A percentile compares a stretch with the other conserved stretches of the same genome.
phyloP scores from a whole-genome alignment of 1,284 basidiomycete species.

The Heimioporus retisporus region DNA sequence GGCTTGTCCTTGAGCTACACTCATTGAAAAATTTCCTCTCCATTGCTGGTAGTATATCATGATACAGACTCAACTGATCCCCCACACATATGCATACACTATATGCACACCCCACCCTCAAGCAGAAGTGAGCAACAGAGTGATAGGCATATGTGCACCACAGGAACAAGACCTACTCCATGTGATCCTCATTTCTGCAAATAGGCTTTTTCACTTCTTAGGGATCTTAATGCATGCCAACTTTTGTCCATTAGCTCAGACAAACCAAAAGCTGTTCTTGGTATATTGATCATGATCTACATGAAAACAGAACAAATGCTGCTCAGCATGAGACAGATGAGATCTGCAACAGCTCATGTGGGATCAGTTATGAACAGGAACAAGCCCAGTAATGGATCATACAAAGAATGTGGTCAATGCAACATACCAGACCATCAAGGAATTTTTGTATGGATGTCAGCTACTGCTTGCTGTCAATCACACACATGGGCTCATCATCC shows the following conservation, averaged over 20 bases:
- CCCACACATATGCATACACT: too few species aligned
- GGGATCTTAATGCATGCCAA: slow-evolving; percentile 59
- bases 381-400: too few species aligned
- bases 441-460: slow-evolving; percentile 80
- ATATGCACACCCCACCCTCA: too few species aligned
- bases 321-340: slow-evolving; percentile 8
- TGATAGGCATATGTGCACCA: neutral
- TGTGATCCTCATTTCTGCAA: slow-evolving; percentile 65
- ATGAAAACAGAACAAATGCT: neutral
- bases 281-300: slow-evolving; percentile 60
- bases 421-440: slow-evolving; percentile 70
- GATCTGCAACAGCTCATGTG: slow-evolving; percentile 49
- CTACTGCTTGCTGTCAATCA: slow-evolving; percentile 86
- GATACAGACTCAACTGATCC: slow-evolving; percentile 60
- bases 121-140: neutral
- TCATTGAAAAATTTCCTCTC: slow-evolving; percentile 79
- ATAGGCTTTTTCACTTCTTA: slow-evolving; percentile 56
- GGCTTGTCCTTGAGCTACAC: slow-evolving; percentile 78
- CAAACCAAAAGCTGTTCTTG: slow-evolving; percentile 71
- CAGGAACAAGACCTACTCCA: slow-evolving; percentile 58
- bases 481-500: slow-evolving; percentile 61
- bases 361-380: slow-evolving; percentile 49
- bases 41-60: slow-evolving; percentile 53
- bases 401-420: neutral
- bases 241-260: slow-evolving; percentile 54